Evolutionary conservation across 208 protist genomes (phyloP).

Genomic region (Leishmania martiniquensis): DNA sequence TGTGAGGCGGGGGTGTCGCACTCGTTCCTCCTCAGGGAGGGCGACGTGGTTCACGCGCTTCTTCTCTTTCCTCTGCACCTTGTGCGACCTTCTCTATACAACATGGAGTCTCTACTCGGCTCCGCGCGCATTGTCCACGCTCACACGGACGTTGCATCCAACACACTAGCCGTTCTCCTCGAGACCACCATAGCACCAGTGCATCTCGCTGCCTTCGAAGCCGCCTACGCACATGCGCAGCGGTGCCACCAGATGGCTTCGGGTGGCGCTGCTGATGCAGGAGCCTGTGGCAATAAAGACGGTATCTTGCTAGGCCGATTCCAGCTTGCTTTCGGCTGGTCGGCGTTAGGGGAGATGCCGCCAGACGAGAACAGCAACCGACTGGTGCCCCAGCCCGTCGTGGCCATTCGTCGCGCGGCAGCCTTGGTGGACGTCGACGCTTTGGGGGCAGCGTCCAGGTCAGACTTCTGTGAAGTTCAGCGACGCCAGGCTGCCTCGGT

Average conservation of each 20-base stretch:
- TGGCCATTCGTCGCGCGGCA: constrained; percentile 18
- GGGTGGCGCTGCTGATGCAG: background rate
- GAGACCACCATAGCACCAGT: constrained; percentile 47
- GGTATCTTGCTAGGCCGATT: constrained; percentile 62
- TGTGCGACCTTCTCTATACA: constrained; percentile 61
- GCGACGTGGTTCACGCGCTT: constrained; percentile 59
- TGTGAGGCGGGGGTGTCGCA: background rate
- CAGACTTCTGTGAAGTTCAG: constrained; percentile 13
- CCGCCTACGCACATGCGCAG: constrained; percentile 18
- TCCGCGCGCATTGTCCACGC: constrained; percentile 47
- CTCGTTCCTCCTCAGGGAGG: constrained; percentile 28
- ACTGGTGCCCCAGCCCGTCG: constrained; percentile 71
- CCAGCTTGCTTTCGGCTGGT: constrained; percentile 65
- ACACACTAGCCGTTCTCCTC: constrained; percentile 68
- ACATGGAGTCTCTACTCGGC: constrained; percentile 54
- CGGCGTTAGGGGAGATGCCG: constrained; percentile 62
- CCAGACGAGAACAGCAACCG: constrained; percentile 76
- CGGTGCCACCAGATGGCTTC: constrained; percentile 7
- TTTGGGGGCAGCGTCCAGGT: background rate
- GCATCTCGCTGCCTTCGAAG: constrained; percentile 43
- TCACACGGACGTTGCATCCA: constrained; percentile 60
- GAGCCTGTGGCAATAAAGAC: background rate
- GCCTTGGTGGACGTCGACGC: background rate
- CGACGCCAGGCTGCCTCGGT: background rate
- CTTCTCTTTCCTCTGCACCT: constrained; percentile 79